Evolutionary conservation across 208 protist species (phyloP), one percentile per base, ranked within the genome.

Genomic region (Tetramitus jugosus): DNA sequence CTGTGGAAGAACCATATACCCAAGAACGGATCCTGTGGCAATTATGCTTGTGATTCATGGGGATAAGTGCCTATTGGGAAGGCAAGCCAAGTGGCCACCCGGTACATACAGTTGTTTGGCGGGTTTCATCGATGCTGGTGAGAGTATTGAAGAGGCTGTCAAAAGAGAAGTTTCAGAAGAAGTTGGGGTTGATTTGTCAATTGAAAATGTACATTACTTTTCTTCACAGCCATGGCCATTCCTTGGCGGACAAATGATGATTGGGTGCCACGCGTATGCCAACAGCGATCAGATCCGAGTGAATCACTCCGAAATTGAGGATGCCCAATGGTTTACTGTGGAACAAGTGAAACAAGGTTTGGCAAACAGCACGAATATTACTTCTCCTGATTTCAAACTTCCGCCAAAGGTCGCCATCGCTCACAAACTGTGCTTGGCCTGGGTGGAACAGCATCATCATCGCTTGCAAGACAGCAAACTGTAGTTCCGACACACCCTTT

Each of bases 221-320:
- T 69, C 64, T 46, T 26, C 14, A 26, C 64, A 69, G 64, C 64
- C 64, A 20, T 69, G 64, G 64, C 64, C 40, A 20, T 69, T 69
- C 64, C 49, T 56, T 56, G 39, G 39, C 20, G 39, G 64, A 26
- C 40, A 40, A 40, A 40, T 69, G 14, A 69, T 69, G 64, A 46
- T 69, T 26, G 64, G 64, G 20, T 69, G 35, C 20, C 64, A 69
- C 20, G 64, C 40, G 20, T 26, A 69, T 10, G 64, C 64, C 10
- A 46, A 40, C 10, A 52, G 39, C 39, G 39, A 40, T 46, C 10
- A 40, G 14, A 46, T 69, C 20, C 14, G 10, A 10, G 64, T 69
- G 20, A 20, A 26, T 10, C 14, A 40, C 64, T 26, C 14, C 20
- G 64, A 69, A 46, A 26, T 69, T 26, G 64, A 69, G 20, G 64